Base-by-base conservation (phyloP, 495 filamentous ascomycete genomes). In the Hypoxylon lienhwacheense region DNA sequence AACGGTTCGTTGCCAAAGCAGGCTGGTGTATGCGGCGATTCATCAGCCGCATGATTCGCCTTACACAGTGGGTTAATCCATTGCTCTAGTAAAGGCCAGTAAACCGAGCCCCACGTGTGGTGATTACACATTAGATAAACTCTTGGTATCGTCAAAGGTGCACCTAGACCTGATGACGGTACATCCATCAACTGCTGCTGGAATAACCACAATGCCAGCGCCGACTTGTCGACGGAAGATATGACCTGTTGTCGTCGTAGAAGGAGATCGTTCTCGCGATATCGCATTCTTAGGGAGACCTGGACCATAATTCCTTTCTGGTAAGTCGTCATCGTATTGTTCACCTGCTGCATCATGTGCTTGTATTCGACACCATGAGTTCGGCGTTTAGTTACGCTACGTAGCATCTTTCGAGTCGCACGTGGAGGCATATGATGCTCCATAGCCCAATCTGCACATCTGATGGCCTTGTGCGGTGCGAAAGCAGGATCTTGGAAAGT, bases 381-480 rank as follows among this genome's bases (percentile, higher is more conserved):
- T 8, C 59, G 53, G 8, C 44, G 48, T 22, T 62, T 62, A 4
- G 53, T 62, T n/a, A 62, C 53, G 31, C 19, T 43, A 19, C 59
- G 52, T 11, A 62, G 33, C 35, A 62, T 17, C 47, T 62, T 62
- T 19, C 59, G 44, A 17, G 59, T 62, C 10, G 53, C 47, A 8
- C 59, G 59, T 15, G 59, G 35, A 22, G 59, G 59, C 53, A 62
- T 62, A 20, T 62, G 59, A 31, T 62, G 53, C 4, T 62, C 59
- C 36, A 51, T 42, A 17, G 59, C 21, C 59, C 53, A 57, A 49
- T 62, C 53, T 1, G 10, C 40, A 43, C 59, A 62, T 15, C 31
- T 41, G 14, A 20, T 21, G 11, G 53, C 53, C 20, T 56, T 56
- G 4, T 17, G 12, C 12, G 47, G 53, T 0, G 59, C 53, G 16